Evolutionary conservation across 1,284 basidiomycete species (phyloP), one percentile per base, ranked within the genome.

Genomic region (Pseudozyma thailandica): DNA sequence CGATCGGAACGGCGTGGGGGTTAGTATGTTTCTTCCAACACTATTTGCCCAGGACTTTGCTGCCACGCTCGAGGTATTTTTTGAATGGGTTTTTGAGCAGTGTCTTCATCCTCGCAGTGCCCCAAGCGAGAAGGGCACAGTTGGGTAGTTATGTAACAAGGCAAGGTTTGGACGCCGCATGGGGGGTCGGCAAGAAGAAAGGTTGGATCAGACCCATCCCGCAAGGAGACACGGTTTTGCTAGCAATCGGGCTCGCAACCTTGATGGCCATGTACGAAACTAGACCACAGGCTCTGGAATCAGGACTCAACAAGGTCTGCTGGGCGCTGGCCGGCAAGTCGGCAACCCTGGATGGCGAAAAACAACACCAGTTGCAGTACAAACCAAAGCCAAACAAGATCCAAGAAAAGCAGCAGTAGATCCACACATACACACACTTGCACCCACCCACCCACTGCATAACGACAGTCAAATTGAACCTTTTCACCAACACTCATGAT

Each of bases 1-100:
- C 47, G 18, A 77, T 80, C 35, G 73, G 77, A 3, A 72, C 77
- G 4, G 75, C 75, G 0, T 80, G 78, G 78, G 77, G 64, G 8
- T 31, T 78, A 1, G 73, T 60, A 5, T 80, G 78, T 51, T 63
- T 77, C 28, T 78, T 74, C 56, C 78, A 80, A 42, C 70, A 77
- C 16, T 79, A 73, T 20, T 69, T 80, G 10, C 78, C 78, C 1
- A 43, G 64, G 4, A 79, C 60, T 16, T 42, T 75, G 3, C 41
- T 80, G 1, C 78, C 78, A 4, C 45, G 53, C 0, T 20, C 37
- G 6, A 35, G 78, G 6, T 80, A 71, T 57, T 79, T 79, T 48
- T 35, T 80, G 4, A 77, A 75, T 46, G 78, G 78, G 3, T 72
- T 78, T 51, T 31, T 80, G 12, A 57, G 70, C 37, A 60, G 56